phyloP scores from a whole-genome alignment of 2,329 filamentous ascomycete genomes.

The Amauroascus niger region DNA sequence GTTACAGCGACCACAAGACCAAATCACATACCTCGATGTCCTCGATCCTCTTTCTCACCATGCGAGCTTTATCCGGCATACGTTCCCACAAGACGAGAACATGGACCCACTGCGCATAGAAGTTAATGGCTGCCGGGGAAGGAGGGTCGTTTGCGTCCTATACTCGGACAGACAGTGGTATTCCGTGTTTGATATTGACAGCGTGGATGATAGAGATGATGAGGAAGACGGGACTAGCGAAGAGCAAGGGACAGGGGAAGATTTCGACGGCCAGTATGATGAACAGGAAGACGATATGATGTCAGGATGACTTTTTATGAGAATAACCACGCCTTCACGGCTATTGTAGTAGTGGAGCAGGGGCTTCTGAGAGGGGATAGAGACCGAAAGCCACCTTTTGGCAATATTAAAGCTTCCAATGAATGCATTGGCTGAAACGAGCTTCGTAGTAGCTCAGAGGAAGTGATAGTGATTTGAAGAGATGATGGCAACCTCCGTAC shows the following conservation, averaged over 20 bases:
- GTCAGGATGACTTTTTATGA: background rate
- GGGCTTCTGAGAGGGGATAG: no score
- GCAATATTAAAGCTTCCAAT: no score
- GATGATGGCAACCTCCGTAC: no score
- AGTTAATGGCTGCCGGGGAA: conserved; percentile 47
- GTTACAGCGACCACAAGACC: conserved; percentile 7
- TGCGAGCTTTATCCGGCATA: conserved; percentile 34
- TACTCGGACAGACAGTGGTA: conserved; percentile 47
- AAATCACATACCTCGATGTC: conserved; percentile 11
- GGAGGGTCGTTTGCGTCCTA: conserved; percentile 46
- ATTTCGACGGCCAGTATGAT: background rate
- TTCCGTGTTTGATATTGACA: conserved; percentile 48
- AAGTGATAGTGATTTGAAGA: no score
- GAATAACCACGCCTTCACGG: no score
- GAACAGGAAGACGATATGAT: background rate
- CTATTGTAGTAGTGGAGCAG: no score
- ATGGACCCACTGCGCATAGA: conserved; percentile 41
- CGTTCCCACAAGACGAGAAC: conserved; percentile 40
- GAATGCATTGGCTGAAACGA: no score
- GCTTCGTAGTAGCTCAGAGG: no score
- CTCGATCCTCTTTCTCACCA: conserved; percentile 17
- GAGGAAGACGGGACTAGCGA: conserved; percentile 2
- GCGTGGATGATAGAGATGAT: conserved; percentile 25
- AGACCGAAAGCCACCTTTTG: no score
- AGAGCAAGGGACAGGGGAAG: background rate